Conservation (phyloP, 306 rosid genomes). For the Psophocarpus tetragonolobus region DNA sequence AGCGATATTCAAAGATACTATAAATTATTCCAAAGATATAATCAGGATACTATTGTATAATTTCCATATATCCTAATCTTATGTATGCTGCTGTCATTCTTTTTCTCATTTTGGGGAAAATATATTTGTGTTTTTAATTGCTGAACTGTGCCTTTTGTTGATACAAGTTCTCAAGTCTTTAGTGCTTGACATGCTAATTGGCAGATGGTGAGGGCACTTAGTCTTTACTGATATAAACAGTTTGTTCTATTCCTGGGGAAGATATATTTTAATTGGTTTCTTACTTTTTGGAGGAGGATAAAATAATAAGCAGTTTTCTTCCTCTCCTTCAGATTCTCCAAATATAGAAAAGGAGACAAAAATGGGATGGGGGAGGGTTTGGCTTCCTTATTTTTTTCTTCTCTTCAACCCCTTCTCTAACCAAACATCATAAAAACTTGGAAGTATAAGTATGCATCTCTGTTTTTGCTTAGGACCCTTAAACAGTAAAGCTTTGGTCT, state of each 20-base stretch:
- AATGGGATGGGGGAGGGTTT: background rate
- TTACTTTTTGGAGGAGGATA: background rate
- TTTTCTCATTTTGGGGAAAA: background rate
- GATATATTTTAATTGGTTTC: background rate
- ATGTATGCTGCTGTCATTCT: background rate
- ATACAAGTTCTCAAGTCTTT: background rate
- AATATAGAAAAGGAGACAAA: background rate
- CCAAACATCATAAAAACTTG: background rate
- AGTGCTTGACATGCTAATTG: background rate
- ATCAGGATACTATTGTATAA: background rate
- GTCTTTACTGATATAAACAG: background rate
- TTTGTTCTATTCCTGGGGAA: background rate
- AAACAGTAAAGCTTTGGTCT: background rate
- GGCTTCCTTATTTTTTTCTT: background rate
- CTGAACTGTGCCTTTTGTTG: conserved; percentile 1
- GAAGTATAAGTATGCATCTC: background rate
- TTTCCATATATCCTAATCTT: background rate
- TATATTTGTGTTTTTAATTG: background rate
- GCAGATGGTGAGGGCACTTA: background rate
- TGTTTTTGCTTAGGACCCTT: background rate
- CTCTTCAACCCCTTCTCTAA: background rate
- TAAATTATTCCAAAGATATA: background rate
- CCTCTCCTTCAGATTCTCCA: background rate
- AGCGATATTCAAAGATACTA: background rate
- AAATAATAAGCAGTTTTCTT: background rate